These are phyloP conservation scores for Furcasterigmium sp. DNA, from an alignment of 2,329 filamentous ascomycete genomes.

Conservation along the genomic window DNA sequence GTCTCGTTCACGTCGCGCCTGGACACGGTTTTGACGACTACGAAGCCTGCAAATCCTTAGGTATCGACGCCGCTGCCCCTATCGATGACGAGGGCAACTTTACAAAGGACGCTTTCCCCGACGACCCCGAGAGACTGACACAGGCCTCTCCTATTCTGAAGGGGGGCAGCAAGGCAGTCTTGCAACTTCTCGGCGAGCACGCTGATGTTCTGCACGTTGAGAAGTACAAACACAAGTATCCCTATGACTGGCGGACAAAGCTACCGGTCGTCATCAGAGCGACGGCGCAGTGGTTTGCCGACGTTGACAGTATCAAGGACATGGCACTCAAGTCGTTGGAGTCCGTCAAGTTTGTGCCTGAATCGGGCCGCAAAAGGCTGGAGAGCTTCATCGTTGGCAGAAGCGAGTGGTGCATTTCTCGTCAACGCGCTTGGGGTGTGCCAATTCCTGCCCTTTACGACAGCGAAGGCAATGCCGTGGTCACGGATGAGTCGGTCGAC, in stretches of 20 bases:
- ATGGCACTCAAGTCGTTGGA: constrained; percentile 65
- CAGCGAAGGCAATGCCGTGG: constrained; percentile 65
- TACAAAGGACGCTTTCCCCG: constrained; percentile 72
- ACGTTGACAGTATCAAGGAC: constrained; percentile 77
- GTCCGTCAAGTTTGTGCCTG: constrained; percentile 73
- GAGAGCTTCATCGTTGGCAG: constrained; percentile 82
- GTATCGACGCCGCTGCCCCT: constrained; percentile 72
- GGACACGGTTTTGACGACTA: constrained; percentile 98
- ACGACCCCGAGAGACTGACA: constrained; percentile 59
- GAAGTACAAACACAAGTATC: constrained; percentile 83
- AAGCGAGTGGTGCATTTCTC: constrained; percentile 96
- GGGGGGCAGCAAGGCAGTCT: constrained; percentile 62
- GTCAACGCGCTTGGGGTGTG: constrained; percentile 93
- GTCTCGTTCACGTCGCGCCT: constrained; percentile 89
- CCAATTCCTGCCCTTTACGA: constrained; percentile 90
- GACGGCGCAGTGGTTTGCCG: constrained; percentile 96
- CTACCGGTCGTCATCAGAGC: constrained; percentile 84
- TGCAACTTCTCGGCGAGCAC: constrained; percentile 58
- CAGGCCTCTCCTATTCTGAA: constrained; percentile 65
- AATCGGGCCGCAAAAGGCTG: constrained; percentile 66
- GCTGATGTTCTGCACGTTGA: constrained; percentile 62
- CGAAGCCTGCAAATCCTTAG: constrained; percentile 65
- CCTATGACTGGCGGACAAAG: constrained; percentile 97
- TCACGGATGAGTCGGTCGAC: constrained; percentile 71
- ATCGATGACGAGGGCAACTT: constrained; percentile 79